These are phyloP conservation scores for Chalciporus piperatoides DNA, from an alignment of 1,284 basidiomycete species.

Conservation along the genomic window DNA sequence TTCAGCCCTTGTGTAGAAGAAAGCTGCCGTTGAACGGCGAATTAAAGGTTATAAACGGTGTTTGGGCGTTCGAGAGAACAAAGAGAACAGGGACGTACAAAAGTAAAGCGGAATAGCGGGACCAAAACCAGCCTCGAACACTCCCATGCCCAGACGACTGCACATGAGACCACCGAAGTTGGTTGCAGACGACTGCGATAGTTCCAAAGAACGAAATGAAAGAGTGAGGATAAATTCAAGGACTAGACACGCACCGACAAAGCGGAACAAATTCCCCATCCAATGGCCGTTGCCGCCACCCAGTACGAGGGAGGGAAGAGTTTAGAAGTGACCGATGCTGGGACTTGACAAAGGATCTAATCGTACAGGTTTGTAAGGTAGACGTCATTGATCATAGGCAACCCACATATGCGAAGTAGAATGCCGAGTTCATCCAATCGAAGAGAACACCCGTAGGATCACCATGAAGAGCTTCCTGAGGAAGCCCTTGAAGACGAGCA, in stretches of 20 bases:
- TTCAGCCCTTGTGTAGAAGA: conserved; percentile 71
- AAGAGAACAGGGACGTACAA: conserved; percentile 50
- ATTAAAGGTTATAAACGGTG: not conserved
- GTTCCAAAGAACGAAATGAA: not conserved
- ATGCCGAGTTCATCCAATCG: conserved; percentile 71
- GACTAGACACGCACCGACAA: conserved; percentile 47
- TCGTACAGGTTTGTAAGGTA: not conserved
- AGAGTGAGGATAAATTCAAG: not conserved
- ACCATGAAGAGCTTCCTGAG: conserved; percentile 58
- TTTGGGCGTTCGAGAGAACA: not conserved
- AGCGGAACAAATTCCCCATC: conserved; percentile 70
- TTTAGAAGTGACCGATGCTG: conserved; percentile 62
- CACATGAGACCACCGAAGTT: conserved; percentile 56
- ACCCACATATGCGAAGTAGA: conserved; percentile 72
- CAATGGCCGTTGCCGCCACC: conserved; percentile 60
- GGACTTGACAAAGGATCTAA: conserved; percentile 70
- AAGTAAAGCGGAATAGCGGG: conserved; percentile 73
- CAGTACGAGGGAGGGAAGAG: conserved; percentile 63
- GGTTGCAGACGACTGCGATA: conserved; percentile 52
- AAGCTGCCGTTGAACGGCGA: conserved; percentile 39
- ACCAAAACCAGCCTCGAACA: conserved; percentile 73
- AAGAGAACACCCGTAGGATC: conserved; percentile 62
- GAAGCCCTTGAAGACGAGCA: conserved; percentile 69
- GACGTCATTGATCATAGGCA: not conserved
- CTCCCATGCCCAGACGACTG: conserved; percentile 57